These are phyloP conservation scores for Hypomyces rosellus DNA, from an alignment of 2,329 filamentous ascomycete genomes.

Conservation along the genomic window DNA sequence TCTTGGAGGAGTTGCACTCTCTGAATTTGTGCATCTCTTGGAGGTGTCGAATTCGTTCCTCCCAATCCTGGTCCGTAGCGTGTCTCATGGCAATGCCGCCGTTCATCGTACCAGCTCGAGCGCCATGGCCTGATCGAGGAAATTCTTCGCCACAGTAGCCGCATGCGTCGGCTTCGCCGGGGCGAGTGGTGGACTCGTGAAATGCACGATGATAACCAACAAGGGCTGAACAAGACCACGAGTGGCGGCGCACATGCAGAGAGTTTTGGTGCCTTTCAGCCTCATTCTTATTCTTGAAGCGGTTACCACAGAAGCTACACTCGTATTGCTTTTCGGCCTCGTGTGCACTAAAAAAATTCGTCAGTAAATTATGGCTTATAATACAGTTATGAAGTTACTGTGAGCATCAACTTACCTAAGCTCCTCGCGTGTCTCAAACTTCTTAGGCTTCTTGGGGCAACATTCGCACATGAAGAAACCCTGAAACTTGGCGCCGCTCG, in stretches of 20 bases:
- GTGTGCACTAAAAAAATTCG: constrained; percentile 56
- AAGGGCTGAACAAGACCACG: constrained; percentile 93
- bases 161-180: constrained; percentile 70
- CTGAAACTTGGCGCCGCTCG: constrained; percentile 42
- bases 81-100: constrained; percentile 34
- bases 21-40: constrained; percentile 92
- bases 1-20: constrained; percentile 97
- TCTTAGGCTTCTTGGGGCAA: constrained; percentile 95
- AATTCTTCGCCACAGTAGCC: constrained; percentile 97
- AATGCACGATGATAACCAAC: constrained; percentile 74
- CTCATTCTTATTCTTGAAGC: constrained; percentile 99
- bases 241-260: constrained; percentile 83
- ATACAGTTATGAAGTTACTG: not conserved
- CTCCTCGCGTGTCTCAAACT: constrained; percentile 80
- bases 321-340: constrained; percentile 96
- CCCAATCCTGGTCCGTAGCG: constrained; percentile 80
- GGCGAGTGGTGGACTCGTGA: constrained; percentile 66
- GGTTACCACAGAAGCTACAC: constrained; percentile 85
- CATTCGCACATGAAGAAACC: constrained; percentile 74
- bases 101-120: constrained; percentile 25
- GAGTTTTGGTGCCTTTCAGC: constrained; percentile 95
- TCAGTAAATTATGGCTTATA: not conserved
- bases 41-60: constrained; percentile 76
- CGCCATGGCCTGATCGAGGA: constrained; percentile 39
- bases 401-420: constrained; percentile 57